Conservation (phyloP, 2,329 filamentous ascomycete genomes). For the Clonostachys sp. region DNA sequence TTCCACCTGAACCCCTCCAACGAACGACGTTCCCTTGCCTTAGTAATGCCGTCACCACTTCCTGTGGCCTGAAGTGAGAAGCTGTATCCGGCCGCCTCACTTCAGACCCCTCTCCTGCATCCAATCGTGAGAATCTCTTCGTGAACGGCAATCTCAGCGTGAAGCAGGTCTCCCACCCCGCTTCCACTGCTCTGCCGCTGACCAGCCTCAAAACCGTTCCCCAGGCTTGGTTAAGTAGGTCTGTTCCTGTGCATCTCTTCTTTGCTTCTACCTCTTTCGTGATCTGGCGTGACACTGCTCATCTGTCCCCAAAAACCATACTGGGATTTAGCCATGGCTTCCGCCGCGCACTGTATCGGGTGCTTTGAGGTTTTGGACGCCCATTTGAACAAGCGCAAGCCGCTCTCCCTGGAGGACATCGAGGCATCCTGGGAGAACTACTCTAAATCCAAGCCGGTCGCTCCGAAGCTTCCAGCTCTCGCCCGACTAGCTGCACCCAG, state of each 20-base stretch:
- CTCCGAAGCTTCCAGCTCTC: slow-evolving; percentile 26
- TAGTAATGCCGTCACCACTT: too few relatives aligned
- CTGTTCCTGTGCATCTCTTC: neutral
- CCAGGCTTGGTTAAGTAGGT: neutral
- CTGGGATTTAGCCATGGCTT: slow-evolving; percentile 60
- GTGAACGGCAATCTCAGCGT: too few relatives aligned
- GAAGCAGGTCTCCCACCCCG: too few relatives aligned
- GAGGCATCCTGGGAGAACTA: slow-evolving; percentile 58
- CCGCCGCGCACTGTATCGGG: slow-evolving; percentile 78
- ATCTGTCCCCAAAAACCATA: neutral
- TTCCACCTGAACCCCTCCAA: too few relatives aligned
- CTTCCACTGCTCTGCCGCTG: too few relatives aligned
- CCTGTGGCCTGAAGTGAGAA: too few relatives aligned
- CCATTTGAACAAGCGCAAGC: slow-evolving; percentile 64
- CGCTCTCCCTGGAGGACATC: slow-evolving; percentile 64
- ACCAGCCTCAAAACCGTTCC: too few relatives aligned
- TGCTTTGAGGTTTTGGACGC: slow-evolving; percentile 87
- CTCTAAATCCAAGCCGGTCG: slow-evolving; percentile 8
- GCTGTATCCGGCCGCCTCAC: too few relatives aligned
- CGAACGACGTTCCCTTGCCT: too few relatives aligned
- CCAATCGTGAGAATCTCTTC: too few relatives aligned
- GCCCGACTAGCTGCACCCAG: slow-evolving; percentile 29
- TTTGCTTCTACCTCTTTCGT: neutral
- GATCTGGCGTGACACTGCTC: neutral
- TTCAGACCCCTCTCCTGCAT: too few relatives aligned